These are phyloP conservation scores for Echites panduratus DNA, from an alignment of 257 asterid species.

Conservation along the genomic window DNA sequence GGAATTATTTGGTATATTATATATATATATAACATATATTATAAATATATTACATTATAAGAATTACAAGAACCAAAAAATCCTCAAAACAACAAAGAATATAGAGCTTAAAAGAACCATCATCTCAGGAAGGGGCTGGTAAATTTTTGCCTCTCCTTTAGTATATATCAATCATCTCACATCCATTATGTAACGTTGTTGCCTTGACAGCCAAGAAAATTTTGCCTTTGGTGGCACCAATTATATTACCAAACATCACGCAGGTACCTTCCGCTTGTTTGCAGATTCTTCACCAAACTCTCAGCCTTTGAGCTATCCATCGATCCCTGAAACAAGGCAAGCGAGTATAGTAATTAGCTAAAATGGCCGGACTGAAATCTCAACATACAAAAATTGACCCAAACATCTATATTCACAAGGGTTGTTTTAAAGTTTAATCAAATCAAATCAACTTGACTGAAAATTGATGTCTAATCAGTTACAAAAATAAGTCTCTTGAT, in stretches of 20 bases:
- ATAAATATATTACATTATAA: not conserved
- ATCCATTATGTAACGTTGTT: not conserved
- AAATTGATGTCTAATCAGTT: too few species aligned
- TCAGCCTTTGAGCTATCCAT: slow-evolving; percentile 70
- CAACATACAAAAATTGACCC: too few species aligned
- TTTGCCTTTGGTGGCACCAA: not conserved
- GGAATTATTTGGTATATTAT: slow-evolving; percentile 9
- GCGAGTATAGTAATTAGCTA: not conserved
- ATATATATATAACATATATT: not conserved
- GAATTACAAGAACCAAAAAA: slow-evolving; percentile 28
- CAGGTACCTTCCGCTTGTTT: slow-evolving; percentile 63
- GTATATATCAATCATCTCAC: not conserved
- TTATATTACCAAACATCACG: slow-evolving; percentile 74
- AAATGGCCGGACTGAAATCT: not conserved
- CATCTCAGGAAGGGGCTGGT: slow-evolving; percentile 7
- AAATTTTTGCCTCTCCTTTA: slow-evolving; percentile 19
- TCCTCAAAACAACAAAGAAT: slow-evolving; percentile 9
- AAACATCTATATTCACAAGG: too few species aligned
- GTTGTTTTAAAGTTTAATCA: too few species aligned
- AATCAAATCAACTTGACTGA: too few species aligned
- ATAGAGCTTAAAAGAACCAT: not conserved
- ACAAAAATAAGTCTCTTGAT: too few species aligned
- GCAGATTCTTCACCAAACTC: slow-evolving; percentile 77
- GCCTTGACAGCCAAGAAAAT: not conserved
- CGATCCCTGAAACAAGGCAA: slow-evolving; percentile 49